These are phyloP conservation scores for Mortierella sp. DNA, from an alignment of 371 early-diverging fungal genomes.

Conservation along the genomic window DNA sequence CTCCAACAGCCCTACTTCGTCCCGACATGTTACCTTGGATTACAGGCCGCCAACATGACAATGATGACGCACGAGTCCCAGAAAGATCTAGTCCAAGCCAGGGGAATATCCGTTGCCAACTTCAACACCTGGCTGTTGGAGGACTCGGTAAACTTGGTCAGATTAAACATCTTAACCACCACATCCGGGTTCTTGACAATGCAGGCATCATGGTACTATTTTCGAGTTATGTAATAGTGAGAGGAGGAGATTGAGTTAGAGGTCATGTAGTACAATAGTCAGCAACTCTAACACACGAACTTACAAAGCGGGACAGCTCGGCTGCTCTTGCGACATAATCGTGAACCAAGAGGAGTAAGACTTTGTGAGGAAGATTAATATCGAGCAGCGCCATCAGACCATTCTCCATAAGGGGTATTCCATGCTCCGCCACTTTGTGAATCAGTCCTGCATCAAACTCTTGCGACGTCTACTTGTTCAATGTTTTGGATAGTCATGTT, in stretches of 20 bases:
- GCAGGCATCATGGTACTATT: slow-evolving; percentile 44
- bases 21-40: slow-evolving; percentile 34
- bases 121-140: slow-evolving; percentile 21
- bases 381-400: slow-evolving; percentile 37
- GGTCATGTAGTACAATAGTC: no score
- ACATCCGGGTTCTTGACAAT: slow-evolving; percentile 44
- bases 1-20: neutral
- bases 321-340: slow-evolving; percentile 49
- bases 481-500: neutral
- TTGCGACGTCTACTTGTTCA: slow-evolving; percentile 33
- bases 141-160: slow-evolving; percentile 38
- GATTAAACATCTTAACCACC: slow-evolving; percentile 43
- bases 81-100: slow-evolving; percentile 51
- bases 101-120: slow-evolving; percentile 28
- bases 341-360: slow-evolving; percentile 34
- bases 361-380: slow-evolving; percentile 35
- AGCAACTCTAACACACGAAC: neutral
- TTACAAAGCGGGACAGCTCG: slow-evolving; percentile 51
- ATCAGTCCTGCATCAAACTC: slow-evolving; percentile 48
- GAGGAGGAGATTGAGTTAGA: no score
- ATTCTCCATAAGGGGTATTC: slow-evolving; percentile 37
- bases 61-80: slow-evolving; percentile 47
- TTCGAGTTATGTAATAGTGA: neutral
- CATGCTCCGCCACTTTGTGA: slow-evolving; percentile 42
- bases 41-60: slow-evolving; percentile 47